A percentile compares a stretch with the other conserved stretches of the same genome.
phyloP scores from a whole-genome alignment of 2,329 filamentous ascomycete genomes.

The Colletotrichum brevisporum region DNA sequence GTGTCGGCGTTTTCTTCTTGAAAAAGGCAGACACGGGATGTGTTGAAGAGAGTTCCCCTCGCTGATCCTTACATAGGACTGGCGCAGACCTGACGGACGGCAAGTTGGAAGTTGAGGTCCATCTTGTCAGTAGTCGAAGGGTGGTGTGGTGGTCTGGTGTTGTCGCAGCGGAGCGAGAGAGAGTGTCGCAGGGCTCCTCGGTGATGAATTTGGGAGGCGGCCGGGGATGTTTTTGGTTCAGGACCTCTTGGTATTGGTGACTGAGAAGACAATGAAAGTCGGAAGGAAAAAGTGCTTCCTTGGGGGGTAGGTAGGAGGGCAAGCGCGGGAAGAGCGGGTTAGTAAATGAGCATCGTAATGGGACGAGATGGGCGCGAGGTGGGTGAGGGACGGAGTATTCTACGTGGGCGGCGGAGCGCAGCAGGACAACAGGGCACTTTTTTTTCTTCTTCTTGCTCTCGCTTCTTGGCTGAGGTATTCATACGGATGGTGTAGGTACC shows the following conservation, averaged over 20 bases:
- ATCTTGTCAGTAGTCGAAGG: slow-evolving; percentile 39
- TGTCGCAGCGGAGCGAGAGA: slow-evolving; percentile 16
- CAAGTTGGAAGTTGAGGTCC: slow-evolving; percentile 42
- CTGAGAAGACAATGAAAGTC: background rate
- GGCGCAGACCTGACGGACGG: slow-evolving; percentile 39
- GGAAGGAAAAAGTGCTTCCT: background rate
- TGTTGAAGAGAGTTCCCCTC: slow-evolving; percentile 33
- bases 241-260: slow-evolving; percentile 1
- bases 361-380: slow-evolving; percentile 3
- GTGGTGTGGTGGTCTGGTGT: slow-evolving; percentile 6
- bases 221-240: slow-evolving; percentile 2
- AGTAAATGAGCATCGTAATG: slow-evolving; percentile 40
- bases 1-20: slow-evolving; percentile 24
- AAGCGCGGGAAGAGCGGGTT: slow-evolving; percentile 38
- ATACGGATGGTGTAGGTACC: background rate
- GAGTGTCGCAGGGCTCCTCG: slow-evolving; percentile 25
- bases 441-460: too few relatives aligned
- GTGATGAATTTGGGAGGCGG: slow-evolving; percentile 26
- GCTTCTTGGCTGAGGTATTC: too few relatives aligned
- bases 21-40: slow-evolving; percentile 26
- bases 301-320: background rate
- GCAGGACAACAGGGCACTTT: slow-evolving; percentile 1
- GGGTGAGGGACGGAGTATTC: slow-evolving; percentile 10
- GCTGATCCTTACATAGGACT: slow-evolving; percentile 37
- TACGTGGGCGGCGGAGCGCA: slow-evolving; percentile 28